Evolutionary conservation across 2,329 filamentous ascomycete genomes (phyloP).

Genomic region (Fusarium palustre): DNA sequence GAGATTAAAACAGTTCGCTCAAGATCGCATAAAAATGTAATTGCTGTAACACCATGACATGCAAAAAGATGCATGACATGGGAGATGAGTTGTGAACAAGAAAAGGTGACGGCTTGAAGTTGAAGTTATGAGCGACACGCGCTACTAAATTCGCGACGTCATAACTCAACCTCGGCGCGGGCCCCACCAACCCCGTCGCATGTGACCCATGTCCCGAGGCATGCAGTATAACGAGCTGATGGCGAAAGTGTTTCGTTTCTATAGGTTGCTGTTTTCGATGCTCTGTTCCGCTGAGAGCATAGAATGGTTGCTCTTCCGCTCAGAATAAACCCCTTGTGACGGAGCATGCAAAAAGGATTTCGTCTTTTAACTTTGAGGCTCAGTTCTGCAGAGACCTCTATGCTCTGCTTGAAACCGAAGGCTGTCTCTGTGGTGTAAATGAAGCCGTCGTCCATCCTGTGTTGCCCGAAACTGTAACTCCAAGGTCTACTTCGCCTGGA

Average conservation of each 20-base stretch:
- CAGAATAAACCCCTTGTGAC: not conserved
- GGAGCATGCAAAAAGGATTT: not conserved
- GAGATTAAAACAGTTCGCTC: not conserved
- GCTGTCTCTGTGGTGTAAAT: slow-evolving; percentile 59
- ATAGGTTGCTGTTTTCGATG: not conserved
- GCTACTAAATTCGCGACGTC: slow-evolving; percentile 34
- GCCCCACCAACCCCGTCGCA: slow-evolving; percentile 15
- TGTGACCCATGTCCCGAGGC: slow-evolving; percentile 38
- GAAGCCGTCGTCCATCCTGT: slow-evolving; percentile 58
- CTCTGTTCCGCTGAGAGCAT: not conserved
- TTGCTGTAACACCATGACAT: slow-evolving; percentile 1
- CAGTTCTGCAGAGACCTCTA: slow-evolving; percentile 45
- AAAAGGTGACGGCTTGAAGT: slow-evolving; percentile 16
- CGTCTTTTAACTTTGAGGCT: not conserved
- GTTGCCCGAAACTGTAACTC: slow-evolving; percentile 53
- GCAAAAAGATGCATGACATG: slow-evolving; percentile 18
- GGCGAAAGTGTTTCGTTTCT: not conserved
- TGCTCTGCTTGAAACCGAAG: slow-evolving; percentile 61
- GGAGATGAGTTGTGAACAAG: slow-evolving; percentile 14
- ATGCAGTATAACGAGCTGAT: not conserved
- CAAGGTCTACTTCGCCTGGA: slow-evolving; percentile 67
- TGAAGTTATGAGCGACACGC: slow-evolving; percentile 18
- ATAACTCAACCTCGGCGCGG: slow-evolving; percentile 35
- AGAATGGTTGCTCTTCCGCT: not conserved
- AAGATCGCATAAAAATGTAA: not conserved